Evolutionary conservation across 1,284 basidiomycete species (phyloP), one percentile per base, ranked within the genome.

Genomic region (Sutorius eximius): DNA sequence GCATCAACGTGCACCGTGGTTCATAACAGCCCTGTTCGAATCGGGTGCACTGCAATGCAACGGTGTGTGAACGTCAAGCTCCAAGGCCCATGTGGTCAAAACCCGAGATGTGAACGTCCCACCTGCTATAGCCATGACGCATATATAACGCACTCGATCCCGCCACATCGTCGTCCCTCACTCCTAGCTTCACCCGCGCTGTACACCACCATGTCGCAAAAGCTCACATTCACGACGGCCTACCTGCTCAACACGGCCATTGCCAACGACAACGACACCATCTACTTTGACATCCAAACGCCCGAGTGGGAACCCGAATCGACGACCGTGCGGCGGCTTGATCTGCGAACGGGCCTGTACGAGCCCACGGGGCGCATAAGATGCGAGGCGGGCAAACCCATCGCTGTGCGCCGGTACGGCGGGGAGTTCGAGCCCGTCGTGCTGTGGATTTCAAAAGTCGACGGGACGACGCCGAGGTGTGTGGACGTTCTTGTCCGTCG

Each of bases 221-320:
- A 67, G 49, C 71, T 77, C 33, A 62, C 63, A 33, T 66, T 77
- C 49, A 78, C 75, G 42, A 77, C 75, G 43, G 68, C 75, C 27
- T 66, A 59, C 47, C 56, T 76, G 41, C 68, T 67, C 53, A 76
- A 75, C 56, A 70, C 73, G 53, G 62, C 74, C 38, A 67, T 77
- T 56, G 68, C 77, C 33, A 75, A 73, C 55, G 62, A 61, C 36
- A 65, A 62, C 45, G 76, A 78, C 57, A 63, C 64, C 55, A 67
- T 75, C 53, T 75, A 75, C 66, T 79, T 74, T 58, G 76, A 77
- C 53, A 60, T 78, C 55, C 66, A 71, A 38, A 78, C 76, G 38
- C 75, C 73, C 7, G 66, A 69, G 44, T 75, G 76, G 75, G 73
- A 73, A 51, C 61, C 69, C 10, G 60, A 70, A 45, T 37, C 65